These are phyloP conservation scores for Trypanosoma mega DNA, from an alignment of 208 protist genomes.

Conservation along the genomic window DNA sequence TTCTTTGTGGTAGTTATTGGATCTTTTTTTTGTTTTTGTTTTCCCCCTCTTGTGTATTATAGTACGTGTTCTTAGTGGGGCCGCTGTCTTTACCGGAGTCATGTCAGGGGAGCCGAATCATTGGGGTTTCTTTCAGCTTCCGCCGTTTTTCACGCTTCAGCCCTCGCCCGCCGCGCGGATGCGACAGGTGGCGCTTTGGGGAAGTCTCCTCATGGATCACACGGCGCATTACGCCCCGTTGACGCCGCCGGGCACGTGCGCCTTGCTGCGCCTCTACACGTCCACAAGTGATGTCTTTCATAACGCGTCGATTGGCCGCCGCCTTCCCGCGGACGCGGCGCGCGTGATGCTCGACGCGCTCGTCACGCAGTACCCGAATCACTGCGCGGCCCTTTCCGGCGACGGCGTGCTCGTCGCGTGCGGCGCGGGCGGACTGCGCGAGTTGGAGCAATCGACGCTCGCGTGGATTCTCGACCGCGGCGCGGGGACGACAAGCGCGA, in stretches of 20 bases:
- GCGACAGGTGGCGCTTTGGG: constrained; percentile 64
- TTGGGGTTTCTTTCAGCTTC: constrained; percentile 80
- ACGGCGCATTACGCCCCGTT: constrained; percentile 58
- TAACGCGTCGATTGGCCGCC: constrained; percentile 59
- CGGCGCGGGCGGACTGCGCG: constrained; percentile 59
- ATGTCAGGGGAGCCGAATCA: constrained; percentile 47
- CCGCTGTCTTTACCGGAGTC: too few relatives aligned
- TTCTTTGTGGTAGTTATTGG: constrained; percentile 12
- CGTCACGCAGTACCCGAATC: constrained; percentile 56
- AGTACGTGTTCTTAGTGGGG: too few relatives aligned
- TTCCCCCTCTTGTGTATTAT: neutral
- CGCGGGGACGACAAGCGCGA: constrained; percentile 69
- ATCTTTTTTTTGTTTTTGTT: neutral
- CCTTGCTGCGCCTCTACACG: constrained; percentile 65
- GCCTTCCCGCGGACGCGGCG: constrained; percentile 49
- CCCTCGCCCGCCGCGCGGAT: constrained; percentile 52
- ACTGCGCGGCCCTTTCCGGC: constrained; percentile 38
- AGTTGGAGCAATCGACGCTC: constrained; percentile 66
- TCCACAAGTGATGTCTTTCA: constrained; percentile 74
- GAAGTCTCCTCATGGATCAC: constrained; percentile 72
- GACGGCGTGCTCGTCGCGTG: constrained; percentile 70
- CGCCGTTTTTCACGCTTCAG: constrained; percentile 87
- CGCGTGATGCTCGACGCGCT: constrained; percentile 64
- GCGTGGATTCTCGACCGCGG: constrained; percentile 79
- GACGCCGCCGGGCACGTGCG: constrained; percentile 22